Base-by-base conservation (phyloP, 176 grass and related monocot species). In the Chloris gayana region DNA sequence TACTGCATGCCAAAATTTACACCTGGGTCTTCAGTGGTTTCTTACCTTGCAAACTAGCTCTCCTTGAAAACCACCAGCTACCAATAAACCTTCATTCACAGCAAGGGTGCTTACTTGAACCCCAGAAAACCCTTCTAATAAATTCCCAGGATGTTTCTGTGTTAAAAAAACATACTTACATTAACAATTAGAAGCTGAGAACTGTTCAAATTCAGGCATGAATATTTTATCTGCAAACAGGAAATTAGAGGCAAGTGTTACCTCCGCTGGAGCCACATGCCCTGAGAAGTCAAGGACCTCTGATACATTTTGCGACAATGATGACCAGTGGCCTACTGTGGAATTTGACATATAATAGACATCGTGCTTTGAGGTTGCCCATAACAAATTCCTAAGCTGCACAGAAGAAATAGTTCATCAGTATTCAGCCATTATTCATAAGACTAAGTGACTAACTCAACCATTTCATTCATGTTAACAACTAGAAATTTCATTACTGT, bases 301-400 rank as follows among this genome's bases (percentile, higher is more conserved):
- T 25, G 80, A 78, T 57, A 81, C 37, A 24, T 79, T 85, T 65
- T 83, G 80, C 54, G 85, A 85, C 79, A 94, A 75, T 71, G 95
- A 83, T 75, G 95, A 98, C 91, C 91, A 98, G 87, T 98, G 95
- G 70, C 80, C 64, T 69, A 98, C 78, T 71, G 92, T 91, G 42
- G 80, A 81, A 72, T 93, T 78, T 67, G 95, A 98, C 89, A 98
- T 92, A 80, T 93, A 89, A 80, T 98, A 98, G 22, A 93, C 92
- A 81, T 98, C 94, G 88, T 97, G 91, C 75, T 94, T 97, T 19
- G 91, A 97, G 33, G 91, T 92, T 79, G 94, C 89, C 95, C 95
- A 98, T 68, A 98, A 49, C 71, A 98, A 86, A 88, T 98, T 98
- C 75, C 95, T 92, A 54, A 98, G 81, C 95, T 98, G 77, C 60